A percentile compares a stretch with the other conserved stretches of the same genome.
These are phyloP conservation scores for Backusella macrospora DNA, from an alignment of 192 early-diverging fungal genomes.

Conservation along the genomic window DNA sequence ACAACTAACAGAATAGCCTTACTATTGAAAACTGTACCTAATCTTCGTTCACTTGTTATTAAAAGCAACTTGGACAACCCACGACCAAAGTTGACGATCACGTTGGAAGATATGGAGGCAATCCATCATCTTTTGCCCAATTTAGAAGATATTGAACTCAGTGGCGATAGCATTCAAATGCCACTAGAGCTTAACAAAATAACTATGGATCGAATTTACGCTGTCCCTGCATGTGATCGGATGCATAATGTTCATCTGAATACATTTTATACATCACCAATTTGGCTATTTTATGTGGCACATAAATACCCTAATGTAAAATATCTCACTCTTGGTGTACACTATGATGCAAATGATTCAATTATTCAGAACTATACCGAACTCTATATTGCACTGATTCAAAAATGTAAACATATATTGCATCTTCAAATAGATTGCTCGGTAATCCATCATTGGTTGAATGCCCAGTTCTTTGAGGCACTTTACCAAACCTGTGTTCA, in stretches of 20 bases:
- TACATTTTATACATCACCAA: background rate
- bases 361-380: background rate
- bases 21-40: background rate
- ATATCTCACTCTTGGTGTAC: background rate
- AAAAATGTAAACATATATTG: background rate
- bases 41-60: background rate
- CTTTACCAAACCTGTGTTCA: background rate
- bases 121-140: background rate
- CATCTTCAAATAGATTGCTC: background rate
- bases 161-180: constrained; percentile 5
- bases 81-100: background rate
- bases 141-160: background rate
- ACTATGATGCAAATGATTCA: background rate
- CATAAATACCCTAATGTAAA: constrained; percentile 12
- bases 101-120: background rate
- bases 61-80: no score
- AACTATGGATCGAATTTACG: background rate
- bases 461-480: constrained; percentile 4
- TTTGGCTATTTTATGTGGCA: constrained; percentile 1
- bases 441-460: background rate
- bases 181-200: background rate
- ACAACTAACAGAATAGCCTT: background rate
- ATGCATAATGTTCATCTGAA: background rate
- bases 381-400: background rate
- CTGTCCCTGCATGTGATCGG: background rate